Conservation (phyloP, 2,329 filamentous ascomycete species). For the Lachnellula willkommii region DNA sequence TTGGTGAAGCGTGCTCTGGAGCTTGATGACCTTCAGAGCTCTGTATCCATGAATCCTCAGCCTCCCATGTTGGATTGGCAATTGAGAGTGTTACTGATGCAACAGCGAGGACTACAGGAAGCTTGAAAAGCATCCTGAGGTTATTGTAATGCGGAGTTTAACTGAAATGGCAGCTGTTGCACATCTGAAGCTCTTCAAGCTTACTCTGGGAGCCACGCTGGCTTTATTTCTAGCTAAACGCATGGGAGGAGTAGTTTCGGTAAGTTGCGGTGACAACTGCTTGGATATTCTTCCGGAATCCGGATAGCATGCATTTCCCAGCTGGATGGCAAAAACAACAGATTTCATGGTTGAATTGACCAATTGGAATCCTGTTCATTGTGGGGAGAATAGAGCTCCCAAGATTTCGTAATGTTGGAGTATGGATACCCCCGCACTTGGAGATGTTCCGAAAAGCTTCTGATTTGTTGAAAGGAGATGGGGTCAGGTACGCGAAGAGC, state of each 20-base stretch:
- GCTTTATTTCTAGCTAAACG: slow-evolving; percentile 14
- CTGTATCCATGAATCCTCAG: slow-evolving; percentile 14
- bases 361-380: neutral
- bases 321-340: slow-evolving; percentile 1
- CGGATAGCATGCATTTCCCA: slow-evolving; percentile 9
- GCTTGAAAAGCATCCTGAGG: slow-evolving; percentile 25
- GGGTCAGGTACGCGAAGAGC: slow-evolving; percentile 12
- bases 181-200: neutral
- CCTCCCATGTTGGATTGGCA: slow-evolving; percentile 20
- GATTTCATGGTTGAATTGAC: neutral
- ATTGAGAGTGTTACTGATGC: slow-evolving; percentile 19
- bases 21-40: slow-evolving; percentile 5
- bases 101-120: slow-evolving; percentile 17
- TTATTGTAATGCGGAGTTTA: neutral
- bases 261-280: slow-evolving; percentile 5
- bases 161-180: neutral
- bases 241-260: neutral
- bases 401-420: slow-evolving; percentile 2
- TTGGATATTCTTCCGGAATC: slow-evolving; percentile 26
- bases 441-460: slow-evolving; percentile 1
- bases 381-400: neutral
- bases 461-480: slow-evolving; percentile 11
- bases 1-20: slow-evolving; percentile 21
- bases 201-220: slow-evolving; percentile 8
- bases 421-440: slow-evolving; percentile 11